These are phyloP conservation scores for Citrus medica DNA, from an alignment of 345 rosid species.

Conservation along the genomic window DNA sequence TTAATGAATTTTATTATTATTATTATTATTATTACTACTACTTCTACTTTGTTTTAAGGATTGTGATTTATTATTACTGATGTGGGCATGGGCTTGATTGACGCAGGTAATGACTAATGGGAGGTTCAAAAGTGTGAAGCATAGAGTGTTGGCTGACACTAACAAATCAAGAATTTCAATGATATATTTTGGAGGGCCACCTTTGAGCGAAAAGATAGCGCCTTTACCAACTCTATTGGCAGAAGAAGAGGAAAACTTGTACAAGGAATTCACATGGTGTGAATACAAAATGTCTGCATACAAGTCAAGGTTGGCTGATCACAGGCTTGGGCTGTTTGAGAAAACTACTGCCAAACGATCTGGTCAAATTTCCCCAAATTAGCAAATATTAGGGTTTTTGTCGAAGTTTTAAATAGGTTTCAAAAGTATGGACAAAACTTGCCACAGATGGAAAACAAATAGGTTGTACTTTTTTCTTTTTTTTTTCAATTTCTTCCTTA, in stretches of 20 bases:
- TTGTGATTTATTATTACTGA: not conserved
- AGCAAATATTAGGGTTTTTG: slow-evolving; percentile 21
- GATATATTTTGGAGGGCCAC: slow-evolving; percentile 89
- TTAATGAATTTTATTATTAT: not conserved
- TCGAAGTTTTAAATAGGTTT: slow-evolving; percentile 5
- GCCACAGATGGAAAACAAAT: slow-evolving; percentile 30
- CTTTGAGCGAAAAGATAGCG: slow-evolving; percentile 51
- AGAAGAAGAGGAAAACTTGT: slow-evolving; percentile 59
- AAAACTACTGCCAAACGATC: slow-evolving; percentile 21
- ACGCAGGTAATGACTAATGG: slow-evolving; percentile 90
- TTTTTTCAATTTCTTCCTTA: not conserved
- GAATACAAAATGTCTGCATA: slow-evolving; percentile 78
- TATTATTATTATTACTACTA: too few relatives aligned
- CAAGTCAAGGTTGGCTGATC: slow-evolving; percentile 71
- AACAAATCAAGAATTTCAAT: slow-evolving; percentile 70
- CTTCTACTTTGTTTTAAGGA: not conserved
- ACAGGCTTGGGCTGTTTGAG: slow-evolving; percentile 70
- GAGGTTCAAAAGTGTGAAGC: slow-evolving; percentile 81
- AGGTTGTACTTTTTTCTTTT: slow-evolving; percentile 9
- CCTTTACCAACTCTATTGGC: slow-evolving; percentile 50
- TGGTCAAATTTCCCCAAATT: slow-evolving; percentile 15
- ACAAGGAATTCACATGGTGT: slow-evolving; percentile 82
- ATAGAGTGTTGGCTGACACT: slow-evolving; percentile 68
- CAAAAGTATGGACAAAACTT: slow-evolving; percentile 17
- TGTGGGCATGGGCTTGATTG: slow-evolving; percentile 1